These are phyloP conservation scores for Pholiota adiposa DNA, from an alignment of 1,284 basidiomycete species.

Conservation along the genomic window DNA sequence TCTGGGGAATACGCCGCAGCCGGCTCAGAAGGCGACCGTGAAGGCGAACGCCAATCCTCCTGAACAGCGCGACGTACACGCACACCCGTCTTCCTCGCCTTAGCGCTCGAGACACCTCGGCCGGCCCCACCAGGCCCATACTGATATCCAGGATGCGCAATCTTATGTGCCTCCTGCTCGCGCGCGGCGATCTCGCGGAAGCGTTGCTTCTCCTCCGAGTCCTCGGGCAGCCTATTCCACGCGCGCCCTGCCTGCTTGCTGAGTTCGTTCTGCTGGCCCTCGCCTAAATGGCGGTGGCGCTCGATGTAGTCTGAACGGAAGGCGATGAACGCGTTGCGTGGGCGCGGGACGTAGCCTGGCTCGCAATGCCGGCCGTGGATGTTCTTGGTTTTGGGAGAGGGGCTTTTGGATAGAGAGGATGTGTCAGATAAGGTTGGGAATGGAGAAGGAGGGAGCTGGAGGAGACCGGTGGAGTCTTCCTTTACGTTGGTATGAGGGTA, in stretches of 20 bases:
- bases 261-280: conserved; percentile 30
- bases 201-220: conserved; percentile 28
- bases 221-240: conserved; percentile 27
- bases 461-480: too few relatives aligned
- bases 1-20: neutral
- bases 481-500: too few relatives aligned
- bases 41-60: neutral
- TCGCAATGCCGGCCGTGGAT: conserved; percentile 16
- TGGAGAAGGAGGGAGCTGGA: too few relatives aligned
- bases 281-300: neutral
- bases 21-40: neutral
- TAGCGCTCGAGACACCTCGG: neutral
- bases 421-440: too few relatives aligned
- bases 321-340: conserved; percentile 37
- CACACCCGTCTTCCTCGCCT: neutral
- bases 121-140: conserved; percentile 27
- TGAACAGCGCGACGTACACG: neutral
- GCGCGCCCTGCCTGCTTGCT: conserved; percentile 29
- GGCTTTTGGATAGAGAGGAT: neutral
- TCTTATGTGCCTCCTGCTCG: conserved; percentile 27
- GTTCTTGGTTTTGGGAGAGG: neutral
- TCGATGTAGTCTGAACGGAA: conserved; percentile 18
- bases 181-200: too few relatives aligned
- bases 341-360: conserved; percentile 31
- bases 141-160: conserved; percentile 30